A percentile compares a stretch with the other conserved stretches of the same genome.
These are phyloP conservation scores for Henckelia pumila DNA, from an alignment of 257 asterid genomes.

Conservation along the genomic window DNA sequence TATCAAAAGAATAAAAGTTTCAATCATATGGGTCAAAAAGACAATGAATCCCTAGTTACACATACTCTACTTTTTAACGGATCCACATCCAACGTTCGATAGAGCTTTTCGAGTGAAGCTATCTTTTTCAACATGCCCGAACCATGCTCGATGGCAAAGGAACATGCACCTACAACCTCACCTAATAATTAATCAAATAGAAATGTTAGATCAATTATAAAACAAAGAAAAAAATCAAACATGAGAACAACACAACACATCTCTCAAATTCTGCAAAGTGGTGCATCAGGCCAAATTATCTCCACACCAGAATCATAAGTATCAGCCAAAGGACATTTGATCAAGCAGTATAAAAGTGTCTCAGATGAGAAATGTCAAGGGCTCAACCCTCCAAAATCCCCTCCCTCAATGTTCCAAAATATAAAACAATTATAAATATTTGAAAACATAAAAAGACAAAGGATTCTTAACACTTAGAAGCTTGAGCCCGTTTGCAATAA, in stretches of 20 bases:
- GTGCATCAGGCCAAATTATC: slow-evolving; percentile 17
- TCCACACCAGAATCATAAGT: slow-evolving; percentile 9
- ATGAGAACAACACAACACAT: slow-evolving; percentile 12
- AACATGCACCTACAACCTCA: slow-evolving; percentile 95
- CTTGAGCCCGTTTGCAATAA: slow-evolving; percentile 5
- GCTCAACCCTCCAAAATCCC: not conserved
- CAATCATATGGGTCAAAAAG: slow-evolving; percentile 17
- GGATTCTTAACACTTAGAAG: slow-evolving; percentile 5
- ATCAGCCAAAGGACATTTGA: not conserved
- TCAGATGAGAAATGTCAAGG: not conserved
- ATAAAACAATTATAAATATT: not conserved
- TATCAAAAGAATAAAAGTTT: slow-evolving; percentile 18
- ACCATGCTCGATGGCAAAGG: slow-evolving; percentile 77
- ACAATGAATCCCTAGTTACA: slow-evolving; percentile 22
- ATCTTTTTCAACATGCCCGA: slow-evolving; percentile 62
- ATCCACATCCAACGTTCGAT: slow-evolving; percentile 62
- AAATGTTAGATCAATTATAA: slow-evolving; percentile 28
- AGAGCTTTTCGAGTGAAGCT: slow-evolving; percentile 85
- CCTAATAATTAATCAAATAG: slow-evolving; percentile 47
- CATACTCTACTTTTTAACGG: slow-evolving; percentile 71
- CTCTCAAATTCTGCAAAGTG: slow-evolving; percentile 11
- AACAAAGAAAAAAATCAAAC: not conserved
- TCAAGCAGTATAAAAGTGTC: too few relatives aligned
- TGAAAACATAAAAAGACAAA: slow-evolving; percentile 6
- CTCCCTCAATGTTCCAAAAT: not conserved